Percentiles rank a stretch among this genome's conserved stretches.
Conservation (phyloP, 345 rosid species). For the Eutrema heterophyllum region DNA sequence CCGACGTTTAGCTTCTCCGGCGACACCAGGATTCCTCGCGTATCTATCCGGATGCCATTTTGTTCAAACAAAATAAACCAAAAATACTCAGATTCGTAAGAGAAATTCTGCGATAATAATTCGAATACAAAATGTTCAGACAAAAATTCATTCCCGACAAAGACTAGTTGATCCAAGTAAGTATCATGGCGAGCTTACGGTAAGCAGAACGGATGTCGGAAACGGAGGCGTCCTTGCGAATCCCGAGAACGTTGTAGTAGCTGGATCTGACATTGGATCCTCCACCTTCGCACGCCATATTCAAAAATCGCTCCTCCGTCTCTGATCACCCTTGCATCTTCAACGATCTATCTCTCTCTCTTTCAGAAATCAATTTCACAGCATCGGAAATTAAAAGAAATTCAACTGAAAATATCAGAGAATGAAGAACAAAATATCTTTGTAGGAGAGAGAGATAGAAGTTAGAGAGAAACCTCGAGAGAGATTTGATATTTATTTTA, state of each 20-base stretch:
- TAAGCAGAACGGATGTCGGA: slow-evolving; percentile 79
- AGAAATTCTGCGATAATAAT: not conserved
- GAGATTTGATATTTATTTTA: slow-evolving; percentile 8
- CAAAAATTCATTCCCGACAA: not conserved
- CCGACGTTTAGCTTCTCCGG: slow-evolving; percentile 75
- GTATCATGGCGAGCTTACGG: slow-evolving; percentile 87
- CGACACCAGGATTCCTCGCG: slow-evolving; percentile 45
- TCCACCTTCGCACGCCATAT: slow-evolving; percentile 60
- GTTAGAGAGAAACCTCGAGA: slow-evolving; percentile 27
- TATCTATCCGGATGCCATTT: slow-evolving; percentile 93
- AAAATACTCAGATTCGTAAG: not conserved
- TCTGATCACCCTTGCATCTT: not conserved
- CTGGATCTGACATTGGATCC: slow-evolving; percentile 62
- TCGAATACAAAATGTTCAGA: not conserved
- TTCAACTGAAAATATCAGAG: not conserved
- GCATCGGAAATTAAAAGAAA: not conserved
- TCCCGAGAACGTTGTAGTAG: slow-evolving; percentile 73
- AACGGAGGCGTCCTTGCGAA: slow-evolving; percentile 76
- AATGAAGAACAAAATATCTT: not conserved
- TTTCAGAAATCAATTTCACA: not conserved
- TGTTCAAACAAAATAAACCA: slow-evolving; percentile 25
- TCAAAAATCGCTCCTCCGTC: not conserved
- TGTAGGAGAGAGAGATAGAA: not conserved
- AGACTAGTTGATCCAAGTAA: not conserved
- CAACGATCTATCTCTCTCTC: not conserved